phyloP scores from a whole-genome alignment of 2,329 filamentous ascomycete genomes.

The Penicillium crustosum region DNA sequence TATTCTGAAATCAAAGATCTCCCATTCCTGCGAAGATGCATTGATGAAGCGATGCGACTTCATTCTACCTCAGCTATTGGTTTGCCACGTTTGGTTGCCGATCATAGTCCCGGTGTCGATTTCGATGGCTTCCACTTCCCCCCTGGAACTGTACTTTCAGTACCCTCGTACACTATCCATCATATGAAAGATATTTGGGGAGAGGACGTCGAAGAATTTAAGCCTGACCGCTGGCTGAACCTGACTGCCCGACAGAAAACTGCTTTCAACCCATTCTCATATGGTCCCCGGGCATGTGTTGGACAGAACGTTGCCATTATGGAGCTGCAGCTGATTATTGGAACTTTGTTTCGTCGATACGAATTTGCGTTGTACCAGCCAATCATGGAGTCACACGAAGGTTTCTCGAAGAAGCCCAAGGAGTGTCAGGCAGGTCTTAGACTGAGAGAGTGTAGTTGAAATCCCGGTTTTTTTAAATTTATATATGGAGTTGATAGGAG shows the following conservation, averaged over 20 bases:
- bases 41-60: slow-evolving; percentile 33
- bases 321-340: slow-evolving; percentile 43
- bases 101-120: slow-evolving; percentile 16
- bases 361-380: slow-evolving; percentile 20
- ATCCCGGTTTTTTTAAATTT: not conserved
- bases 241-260: slow-evolving; percentile 35
- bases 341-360: slow-evolving; percentile 26
- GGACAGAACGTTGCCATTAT: slow-evolving; percentile 46
- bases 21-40: slow-evolving; percentile 30
- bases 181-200: slow-evolving; percentile 45
- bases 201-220: slow-evolving; percentile 42
- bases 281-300: slow-evolving; percentile 45
- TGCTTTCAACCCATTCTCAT: slow-evolving; percentile 43
- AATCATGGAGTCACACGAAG: slow-evolving; percentile 22
- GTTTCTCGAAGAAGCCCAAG: slow-evolving; percentile 27
- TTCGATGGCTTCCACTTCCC: slow-evolving; percentile 23
- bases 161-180: slow-evolving; percentile 45
- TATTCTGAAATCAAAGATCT: slow-evolving; percentile 29
- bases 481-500: not conserved
- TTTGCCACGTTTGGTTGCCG: slow-evolving; percentile 26
- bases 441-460: slow-evolving; percentile 3
- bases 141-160: slow-evolving; percentile 38
- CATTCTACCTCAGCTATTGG: slow-evolving; percentile 32
- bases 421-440: slow-evolving; percentile 21
- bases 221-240: slow-evolving; percentile 38